Evolutionary conservation across 495 filamentous ascomycete species (phyloP), one percentile per base, ranked within the genome.

Genomic region (Halenospora varia): DNA sequence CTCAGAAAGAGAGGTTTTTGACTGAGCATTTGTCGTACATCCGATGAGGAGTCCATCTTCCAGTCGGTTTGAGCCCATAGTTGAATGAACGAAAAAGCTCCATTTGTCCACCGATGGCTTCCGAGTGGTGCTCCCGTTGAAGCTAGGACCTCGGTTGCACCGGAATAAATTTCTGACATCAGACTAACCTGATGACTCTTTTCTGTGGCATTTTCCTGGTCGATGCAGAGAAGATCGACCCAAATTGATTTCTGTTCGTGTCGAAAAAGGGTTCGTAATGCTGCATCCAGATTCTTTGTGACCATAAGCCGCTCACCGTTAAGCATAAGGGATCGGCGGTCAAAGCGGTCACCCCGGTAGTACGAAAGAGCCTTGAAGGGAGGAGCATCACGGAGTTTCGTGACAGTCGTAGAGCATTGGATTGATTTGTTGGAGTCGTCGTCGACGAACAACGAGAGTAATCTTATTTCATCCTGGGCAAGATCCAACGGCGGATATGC

Each of bases 141-240:
- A 25, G 22, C 29, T 6, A 44, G 4, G 9, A 54, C 51, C 18
- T 10, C 22, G 15, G 29, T 20, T 25, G 51, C 51, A 4, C 35
- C 11, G 4, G 9, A 3, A 45, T 57, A 70, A 13, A 71, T 66
- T 13, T 44, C 10, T 15, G 20, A 29, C 68, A 70, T 71, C 26
- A 58, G 26, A 6, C 18, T 20, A 6, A 70, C 60, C 51, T 70
- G 65, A 15, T 51, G 8, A 15, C 22, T 56, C 24, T 63, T 62
- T 48, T 71, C 68, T 3, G 22, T 25, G 10, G 13, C 1, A 53
- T 69, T 53, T 13, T 53, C 51, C 55, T 70, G 68, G 41, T 71
- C 56, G 17, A 71, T 70, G 48, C 57, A 70, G 10, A 71, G 55
- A 4, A 60, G 56, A 48, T 71, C 68, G 18, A 66, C 57, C 68